Base-by-base conservation (phyloP, 2,329 filamentous ascomycete species). In the Aspergillus brunneoviolaceus region DNA sequence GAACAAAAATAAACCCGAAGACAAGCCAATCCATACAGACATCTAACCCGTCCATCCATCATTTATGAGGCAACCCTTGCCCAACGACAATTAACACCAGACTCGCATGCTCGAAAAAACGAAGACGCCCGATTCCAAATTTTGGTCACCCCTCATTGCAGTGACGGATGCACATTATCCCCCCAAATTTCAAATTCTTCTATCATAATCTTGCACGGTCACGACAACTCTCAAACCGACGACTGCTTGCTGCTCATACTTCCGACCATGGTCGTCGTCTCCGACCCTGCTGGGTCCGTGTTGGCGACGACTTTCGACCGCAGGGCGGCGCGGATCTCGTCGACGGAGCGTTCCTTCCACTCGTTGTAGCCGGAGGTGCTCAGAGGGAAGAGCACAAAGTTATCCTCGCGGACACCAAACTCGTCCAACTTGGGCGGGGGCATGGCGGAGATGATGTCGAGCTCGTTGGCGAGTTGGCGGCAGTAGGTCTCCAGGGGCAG, bases 401-500 rank as follows among this genome's bases (percentile, higher is more conserved):
- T 76, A 7, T 76, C 74, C 16, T 70, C 69, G 25, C 73, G 71
- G 7, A 33, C 55, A 65, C 65, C 67, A 63, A 87, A 89, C 21
- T 85, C 77, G 4, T 77, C 71, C 49, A 79, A 76, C 42, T 76
- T 77, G 2, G 84, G 84, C 39, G 83, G 76, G 1, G 83, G 82
- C 11, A 77, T 79, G 57, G 85, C 82, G 23, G 88, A 87, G 66
- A 94, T 86, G 60, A 89, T 85, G 70, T 94, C 89, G 66, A 95
- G 81, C 67, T 96, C 91, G 33, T 83, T 75, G 23, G 88, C 85
- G 48, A 95, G 82, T 69, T 92, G 89, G 42, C 87, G 83, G 77
- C 91, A 95, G 80, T 87, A 96, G 14, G 82, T 79, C 70, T 94
- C 91, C 2, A 93, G 81, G 0, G 89, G 89, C 48, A 93, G 78